Evolutionary conservation across 2,329 filamentous ascomycete genomes (phyloP).

Genomic region (Paecilomyces sp.): DNA sequence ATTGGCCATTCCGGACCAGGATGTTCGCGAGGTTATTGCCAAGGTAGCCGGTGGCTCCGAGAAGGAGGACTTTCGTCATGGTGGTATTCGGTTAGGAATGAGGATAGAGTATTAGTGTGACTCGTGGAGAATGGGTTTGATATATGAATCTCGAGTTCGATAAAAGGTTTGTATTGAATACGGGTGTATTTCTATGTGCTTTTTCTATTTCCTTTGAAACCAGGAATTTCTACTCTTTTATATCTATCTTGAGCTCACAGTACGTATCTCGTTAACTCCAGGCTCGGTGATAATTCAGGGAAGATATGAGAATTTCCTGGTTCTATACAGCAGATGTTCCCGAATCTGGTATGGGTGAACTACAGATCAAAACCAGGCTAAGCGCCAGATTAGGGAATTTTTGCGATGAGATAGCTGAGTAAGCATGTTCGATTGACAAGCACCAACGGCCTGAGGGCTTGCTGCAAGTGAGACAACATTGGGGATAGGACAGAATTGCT

Average conservation of each 20-base stretch:
- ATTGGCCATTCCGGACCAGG: constrained; percentile 18
- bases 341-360: not conserved
- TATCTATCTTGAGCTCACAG: not conserved
- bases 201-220: too few relatives aligned
- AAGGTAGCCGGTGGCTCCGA: constrained; percentile 26
- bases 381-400: not conserved
- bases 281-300: not conserved
- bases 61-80: constrained; percentile 26
- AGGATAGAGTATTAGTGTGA: not conserved
- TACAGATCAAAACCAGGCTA: not conserved
- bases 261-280: not conserved
- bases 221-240: not conserved
- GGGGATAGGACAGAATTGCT: not conserved
- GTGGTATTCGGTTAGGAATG: not conserved
- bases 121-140: not conserved
- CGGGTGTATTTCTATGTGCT: too few relatives aligned
- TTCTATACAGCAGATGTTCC: not conserved
- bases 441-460: not conserved
- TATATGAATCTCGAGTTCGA: not conserved
- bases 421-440: not conserved
- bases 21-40: constrained; percentile 15
- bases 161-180: too few relatives aligned
- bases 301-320: not conserved
- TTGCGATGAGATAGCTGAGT: not conserved
- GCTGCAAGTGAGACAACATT: too few relatives aligned